Evolutionary conservation across 441 rosid species (phyloP), one percentile per base, ranked within the genome.

Genomic region (Erodium chrysanthum): DNA sequence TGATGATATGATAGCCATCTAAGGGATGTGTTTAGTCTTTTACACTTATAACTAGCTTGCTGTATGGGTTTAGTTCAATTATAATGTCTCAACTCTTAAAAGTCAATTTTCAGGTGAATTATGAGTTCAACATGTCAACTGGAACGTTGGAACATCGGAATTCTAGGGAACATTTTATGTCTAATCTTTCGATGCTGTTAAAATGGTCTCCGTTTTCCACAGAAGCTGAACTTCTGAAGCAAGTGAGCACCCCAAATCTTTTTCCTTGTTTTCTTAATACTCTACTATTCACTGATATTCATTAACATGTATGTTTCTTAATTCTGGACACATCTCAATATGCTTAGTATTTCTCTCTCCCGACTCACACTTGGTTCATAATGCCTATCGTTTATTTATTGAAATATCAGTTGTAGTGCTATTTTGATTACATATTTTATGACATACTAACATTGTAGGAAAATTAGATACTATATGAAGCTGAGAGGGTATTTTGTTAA

Each of bases 161-260:
- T 65, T 79, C 77, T 70, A 78, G 74, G 79, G 91, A 86, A 25
- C 88, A 82, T 71, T 88, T 73, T 72, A 71, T 3, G 50, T 75
- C 88, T 21, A 93, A 81, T 79, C 86, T 91, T 73, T 85, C 95
- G 68, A 66, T 85, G 78, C 70, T 93, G 63, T 77, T 89, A 76
- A 81, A 76, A 69, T 93, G 98, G 98, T 91, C 97, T 70, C 98
- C 96, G 18, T 91, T 79, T 85, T 81, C 90, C 52, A 85, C 91
- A 64, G 96, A 93, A 80, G 81, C 73, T 27, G 96, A 91, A 71
- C 97, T 93, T 83, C 73, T 93, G 78, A 81, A 86, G 82, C 98
- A 91, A 82, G 98, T 81, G 79, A 73, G 84, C 66, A 68, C 65
- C 21, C 25, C 17, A 40, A 64, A 56, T 60, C 66, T 70, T 69